Evolutionary conservation across 148 eudicot genomes (phyloP), one percentile per base, ranked within the genome.

Genomic region (Heliamphora exappendiculata): DNA sequence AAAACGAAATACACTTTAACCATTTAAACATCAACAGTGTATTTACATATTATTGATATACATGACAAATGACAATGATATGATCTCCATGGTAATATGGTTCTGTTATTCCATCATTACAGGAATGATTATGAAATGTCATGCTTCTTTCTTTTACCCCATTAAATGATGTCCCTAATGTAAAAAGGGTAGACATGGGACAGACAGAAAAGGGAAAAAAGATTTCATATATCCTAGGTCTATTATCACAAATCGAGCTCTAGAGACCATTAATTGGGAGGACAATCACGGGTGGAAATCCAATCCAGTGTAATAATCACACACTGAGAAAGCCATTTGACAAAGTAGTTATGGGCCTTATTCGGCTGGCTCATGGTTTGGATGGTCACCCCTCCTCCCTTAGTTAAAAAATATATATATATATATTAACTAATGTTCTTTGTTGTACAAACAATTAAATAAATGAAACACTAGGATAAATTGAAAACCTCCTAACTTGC

Each of bases 1-100:
- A 55, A 57, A 66, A 73, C 66, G 34, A 73, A 36, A 36, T 55
- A 54, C 76, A 39, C 76, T 55, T 73, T 73, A 39, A 73, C 22
- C 76, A 73, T 73, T 55, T 36, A 55, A 39, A 55, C 33, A 72
- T 5, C 22, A 16, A 34, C 37, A 7, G 20, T 71, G 60, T 17
- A 55, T 14, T 16, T 3, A 5, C 17, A 20, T 13, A 33, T 2
- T 60, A 60, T 33, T 28, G 13, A 69, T 47, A 31, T 3, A 31
- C 19, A 19, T 29, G 29, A 55, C n/a, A 53, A 54, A 73, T 31
- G 59, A 71, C 24, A 17, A 36, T 73, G 64, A 55, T 73, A 55
- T 37, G 34, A 73, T 34, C 63, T 41, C 49, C 76, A 36, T 39
- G 34, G 64, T 73, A 37, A 39, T 44, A 37, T 37, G 33, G 24